Evolutionary conservation across 2,329 filamentous ascomycete genomes (phyloP), one percentile per base, ranked within the genome.

Genomic region (Phaeosphaeria sp.): DNA sequence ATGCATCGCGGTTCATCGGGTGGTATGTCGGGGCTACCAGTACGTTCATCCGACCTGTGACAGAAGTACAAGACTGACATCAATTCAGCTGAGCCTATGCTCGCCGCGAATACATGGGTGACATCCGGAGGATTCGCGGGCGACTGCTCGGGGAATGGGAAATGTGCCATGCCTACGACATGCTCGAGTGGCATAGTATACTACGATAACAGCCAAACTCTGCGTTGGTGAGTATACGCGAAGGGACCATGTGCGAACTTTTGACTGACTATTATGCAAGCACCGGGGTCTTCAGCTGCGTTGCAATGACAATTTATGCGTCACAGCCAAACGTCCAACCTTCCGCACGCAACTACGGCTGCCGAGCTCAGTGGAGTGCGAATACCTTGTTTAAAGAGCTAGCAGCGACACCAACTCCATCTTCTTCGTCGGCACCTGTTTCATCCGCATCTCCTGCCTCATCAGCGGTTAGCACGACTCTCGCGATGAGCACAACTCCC

Each of bases 251-350:
- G 6, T n/a, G n/a, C 22, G 7, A 9, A 30, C 2, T 18, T 43
- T 11, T 15, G 15, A 13, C 41, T 30, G 20, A 43, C 23, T 6
- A 1, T 13, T 5, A 25, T 20, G 30, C 43, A 30, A 48, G 43
- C 23, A 39, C 27, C 9, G 20, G 21, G 25, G 43, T 15, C 6
- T 44, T 33, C 6, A 51, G 18, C 4, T 55, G 56, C 30, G 39
- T 49, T 15, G n/a, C 43, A 17, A 39, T 49, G 25, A 55, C 56
- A 1, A 52, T 59, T 7, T 59, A 49, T 50, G 49, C 49, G 21
- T 49, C 33, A 25, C 46, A 21, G 17, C 49, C 49, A 20, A 48
- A 51, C 22, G 39, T 39, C 17, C 44, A 42, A 7, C 52, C 44
- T 21, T 59, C 56, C 20, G 56, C 49, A 10, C 13, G 30, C 21